A percentile compares a stretch with the other conserved stretches of the same genome.
Evolutionary conservation across 768 basidiomycete species (phyloP).

Genomic region (Goffeauzyma gilvescens): DNA sequence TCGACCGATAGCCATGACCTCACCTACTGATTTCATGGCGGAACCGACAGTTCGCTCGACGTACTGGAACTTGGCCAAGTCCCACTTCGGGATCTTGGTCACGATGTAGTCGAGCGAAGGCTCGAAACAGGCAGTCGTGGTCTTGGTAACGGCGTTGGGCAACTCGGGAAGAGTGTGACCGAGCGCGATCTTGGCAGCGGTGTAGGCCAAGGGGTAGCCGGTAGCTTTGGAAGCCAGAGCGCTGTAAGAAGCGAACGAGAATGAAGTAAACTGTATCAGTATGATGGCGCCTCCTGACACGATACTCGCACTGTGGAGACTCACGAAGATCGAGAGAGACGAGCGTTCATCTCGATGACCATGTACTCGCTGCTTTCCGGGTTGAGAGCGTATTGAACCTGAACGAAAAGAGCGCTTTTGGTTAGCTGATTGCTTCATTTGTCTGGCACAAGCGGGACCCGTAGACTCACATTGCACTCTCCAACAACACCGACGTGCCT

Average conservation of each 20-base stretch:
- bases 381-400: slow-evolving; percentile 91
- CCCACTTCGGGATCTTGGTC: slow-evolving; percentile 99
- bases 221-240: slow-evolving; percentile 97
- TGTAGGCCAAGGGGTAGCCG: slow-evolving; percentile 96
- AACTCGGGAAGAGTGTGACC: slow-evolving; percentile 94
- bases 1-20: slow-evolving; percentile 98
- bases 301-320: slow-evolving; percentile 9
- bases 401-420: background rate
- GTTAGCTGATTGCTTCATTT: background rate
- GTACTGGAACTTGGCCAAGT: slow-evolving; percentile 88
- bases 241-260: no score
- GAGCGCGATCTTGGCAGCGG: slow-evolving; percentile 94
- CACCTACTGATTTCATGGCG: slow-evolving; percentile 97
- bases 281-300: background rate
- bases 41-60: slow-evolving; percentile 90
- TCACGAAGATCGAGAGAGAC: slow-evolving; percentile 55
- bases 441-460: no score
- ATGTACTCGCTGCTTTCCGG: slow-evolving; percentile 83
- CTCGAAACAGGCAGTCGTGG: slow-evolving; percentile 97
- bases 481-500: slow-evolving; percentile 40
- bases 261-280: background rate
- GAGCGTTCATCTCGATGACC: slow-evolving; percentile 94
- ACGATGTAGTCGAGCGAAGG: slow-evolving; percentile 98
- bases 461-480: slow-evolving; percentile 30
- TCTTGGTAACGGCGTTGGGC: slow-evolving; percentile 97